These are phyloP conservation scores for Pythium coloratum DNA, from an alignment of 352 stramenopile genomes.

Conservation along the genomic window DNA sequence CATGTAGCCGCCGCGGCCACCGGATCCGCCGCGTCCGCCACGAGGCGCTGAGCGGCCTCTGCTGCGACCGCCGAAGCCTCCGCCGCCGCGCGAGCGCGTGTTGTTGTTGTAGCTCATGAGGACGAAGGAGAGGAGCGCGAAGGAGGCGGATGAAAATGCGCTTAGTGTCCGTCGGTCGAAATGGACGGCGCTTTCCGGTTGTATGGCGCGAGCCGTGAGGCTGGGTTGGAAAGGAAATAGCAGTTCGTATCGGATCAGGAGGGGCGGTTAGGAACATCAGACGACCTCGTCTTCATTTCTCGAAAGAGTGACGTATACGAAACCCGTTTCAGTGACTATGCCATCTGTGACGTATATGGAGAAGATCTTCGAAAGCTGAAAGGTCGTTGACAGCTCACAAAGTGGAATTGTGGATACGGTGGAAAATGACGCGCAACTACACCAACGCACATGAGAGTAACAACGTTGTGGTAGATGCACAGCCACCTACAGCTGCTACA, in stretches of 20 bases:
- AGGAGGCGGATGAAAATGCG: not conserved
- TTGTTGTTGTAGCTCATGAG: conserved; percentile 70
- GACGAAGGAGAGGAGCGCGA: not conserved
- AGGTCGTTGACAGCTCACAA: not conserved
- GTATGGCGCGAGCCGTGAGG: not conserved
- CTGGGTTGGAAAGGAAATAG: conserved; percentile 12
- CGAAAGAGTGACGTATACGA: conserved; percentile 1
- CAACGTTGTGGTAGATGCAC: not conserved
- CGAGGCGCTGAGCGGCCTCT: conserved; percentile 35
- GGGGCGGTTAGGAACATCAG: not conserved
- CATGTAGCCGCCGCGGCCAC: conserved; percentile 34
- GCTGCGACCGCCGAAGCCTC: conserved; percentile 63
- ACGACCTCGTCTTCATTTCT: not conserved
- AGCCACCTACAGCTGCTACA: not conserved
- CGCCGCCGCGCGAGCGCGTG: conserved; percentile 35
- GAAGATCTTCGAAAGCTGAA: not conserved
- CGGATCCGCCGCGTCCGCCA: conserved; percentile 38
- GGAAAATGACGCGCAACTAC: not conserved
- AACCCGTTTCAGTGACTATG: not conserved
- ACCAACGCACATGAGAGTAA: not conserved
- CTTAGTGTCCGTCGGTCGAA: not conserved
- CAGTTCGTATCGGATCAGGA: not conserved
- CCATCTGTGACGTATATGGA: not conserved
- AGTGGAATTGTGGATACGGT: not conserved
- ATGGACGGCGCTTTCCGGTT: not conserved